Evolutionary conservation across 2,329 filamentous ascomycete genomes (phyloP).

Genomic region (Trichoderma aggressivum): DNA sequence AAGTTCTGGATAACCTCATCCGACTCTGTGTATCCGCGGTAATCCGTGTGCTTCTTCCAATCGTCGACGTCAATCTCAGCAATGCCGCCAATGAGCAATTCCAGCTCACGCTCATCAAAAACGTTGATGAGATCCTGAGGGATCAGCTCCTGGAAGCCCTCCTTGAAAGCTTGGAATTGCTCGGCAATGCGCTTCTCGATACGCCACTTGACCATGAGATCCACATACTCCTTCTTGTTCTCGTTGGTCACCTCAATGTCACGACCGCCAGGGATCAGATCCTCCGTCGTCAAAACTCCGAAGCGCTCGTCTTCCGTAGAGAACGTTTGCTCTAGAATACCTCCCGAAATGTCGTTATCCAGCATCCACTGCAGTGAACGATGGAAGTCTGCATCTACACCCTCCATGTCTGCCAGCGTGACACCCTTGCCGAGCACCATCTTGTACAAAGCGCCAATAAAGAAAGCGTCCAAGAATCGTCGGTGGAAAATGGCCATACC

Average conservation of each 20-base stretch:
- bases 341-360: constrained; percentile 92
- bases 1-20: constrained; percentile 98
- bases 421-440: constrained; percentile 97
- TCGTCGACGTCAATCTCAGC: constrained; percentile 99
- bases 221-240: constrained; percentile 98
- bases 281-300: constrained; percentile 88
- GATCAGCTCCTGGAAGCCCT: constrained; percentile 96
- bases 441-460: constrained; percentile 98
- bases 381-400: constrained; percentile 97
- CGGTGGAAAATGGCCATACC: constrained; percentile 97
- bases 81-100: constrained; percentile 95
- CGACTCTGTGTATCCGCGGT: constrained; percentile 95
- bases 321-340: constrained; percentile 92
- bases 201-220: constrained; percentile 98
- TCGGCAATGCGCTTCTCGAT: constrained; percentile 98
- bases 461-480: constrained; percentile 96
- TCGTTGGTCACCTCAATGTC: constrained; percentile 97
- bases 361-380: constrained; percentile 95
- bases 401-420: constrained; percentile 92
- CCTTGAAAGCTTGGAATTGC: constrained; percentile 97
- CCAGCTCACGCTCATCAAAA: constrained; percentile 95
- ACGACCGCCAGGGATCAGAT: constrained; percentile 84
- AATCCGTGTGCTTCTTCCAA: constrained; percentile 99
- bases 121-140: constrained; percentile 96
- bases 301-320: constrained; percentile 97